Percentiles rank a stretch among this genome's conserved stretches.
phyloP scores from a whole-genome alignment of 2,329 filamentous ascomycete species.

The Cladobotryum mycophilum region DNA sequence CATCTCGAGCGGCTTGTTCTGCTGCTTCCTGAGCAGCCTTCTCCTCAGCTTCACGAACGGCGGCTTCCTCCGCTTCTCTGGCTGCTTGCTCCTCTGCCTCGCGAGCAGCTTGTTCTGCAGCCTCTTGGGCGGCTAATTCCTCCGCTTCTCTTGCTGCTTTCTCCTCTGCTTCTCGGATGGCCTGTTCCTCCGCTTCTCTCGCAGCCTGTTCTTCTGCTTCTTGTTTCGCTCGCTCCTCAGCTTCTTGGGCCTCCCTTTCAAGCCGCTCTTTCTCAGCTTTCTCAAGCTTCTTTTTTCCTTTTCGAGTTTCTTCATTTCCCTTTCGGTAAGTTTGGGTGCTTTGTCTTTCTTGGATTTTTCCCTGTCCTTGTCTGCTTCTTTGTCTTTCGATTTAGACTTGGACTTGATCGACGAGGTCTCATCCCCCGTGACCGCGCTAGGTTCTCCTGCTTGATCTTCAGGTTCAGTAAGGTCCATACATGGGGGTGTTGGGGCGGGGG shows the following conservation, averaged over 20 bases:
- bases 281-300: slow-evolving; percentile 41
- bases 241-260: slow-evolving; percentile 21
- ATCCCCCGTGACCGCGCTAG: slow-evolving; percentile 31
- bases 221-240: slow-evolving; percentile 25
- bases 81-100: slow-evolving; percentile 7
- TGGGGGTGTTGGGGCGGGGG: slow-evolving; percentile 45
- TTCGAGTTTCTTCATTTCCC: slow-evolving; percentile 46
- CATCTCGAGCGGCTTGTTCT: slow-evolving; percentile 18
- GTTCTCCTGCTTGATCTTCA: slow-evolving; percentile 27
- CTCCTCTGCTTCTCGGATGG: slow-evolving; percentile 4
- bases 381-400: slow-evolving; percentile 38
- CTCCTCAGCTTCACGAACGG: slow-evolving; percentile 13
- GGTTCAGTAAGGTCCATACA: slow-evolving; percentile 39
- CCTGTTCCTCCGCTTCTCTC: slow-evolving; percentile 15
- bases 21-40: slow-evolving; percentile 6
- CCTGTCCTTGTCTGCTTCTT: slow-evolving; percentile 24
- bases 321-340: slow-evolving; percentile 41
- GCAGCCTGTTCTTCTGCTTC: slow-evolving; percentile 25
- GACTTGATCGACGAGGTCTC: slow-evolving; percentile 25
- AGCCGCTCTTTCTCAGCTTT: slow-evolving; percentile 30
- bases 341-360: slow-evolving; percentile 32
- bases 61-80: slow-evolving; percentile 12
- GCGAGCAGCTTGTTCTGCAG: slow-evolving; percentile 1
- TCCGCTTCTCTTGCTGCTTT: slow-evolving; percentile 6
- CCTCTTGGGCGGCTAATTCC: slow-evolving; percentile 1